These are phyloP conservation scores for Fusarium vanettenii DNA, from an alignment of 2,329 filamentous ascomycete species.

Conservation along the genomic window DNA sequence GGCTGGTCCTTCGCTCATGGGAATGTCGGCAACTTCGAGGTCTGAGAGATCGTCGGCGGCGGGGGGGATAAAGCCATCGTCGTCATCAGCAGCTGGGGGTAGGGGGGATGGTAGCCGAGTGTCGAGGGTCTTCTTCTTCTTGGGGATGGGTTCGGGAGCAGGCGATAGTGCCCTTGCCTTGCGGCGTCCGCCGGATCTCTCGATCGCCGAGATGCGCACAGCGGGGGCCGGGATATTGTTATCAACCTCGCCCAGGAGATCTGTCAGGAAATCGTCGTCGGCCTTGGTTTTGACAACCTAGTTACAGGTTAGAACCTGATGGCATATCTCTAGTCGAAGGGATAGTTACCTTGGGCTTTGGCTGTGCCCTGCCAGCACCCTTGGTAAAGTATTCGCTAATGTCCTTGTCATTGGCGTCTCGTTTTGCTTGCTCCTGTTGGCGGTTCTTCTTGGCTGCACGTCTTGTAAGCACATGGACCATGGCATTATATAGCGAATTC, in stretches of 20 bases:
- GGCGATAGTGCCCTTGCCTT: conserved; percentile 86
- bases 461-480: background rate
- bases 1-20: conserved; percentile 82
- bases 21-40: conserved; percentile 60
- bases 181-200: conserved; percentile 80
- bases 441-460: conserved; percentile 82
- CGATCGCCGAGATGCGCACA: conserved; percentile 68
- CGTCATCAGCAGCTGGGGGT: conserved; percentile 60
- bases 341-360: conserved; percentile 80
- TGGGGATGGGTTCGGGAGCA: conserved; percentile 65
- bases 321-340: too few relatives aligned
- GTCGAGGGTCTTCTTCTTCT: conserved; percentile 67
- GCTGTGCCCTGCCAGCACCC: conserved; percentile 71
- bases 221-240: conserved; percentile 71
- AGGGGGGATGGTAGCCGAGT: conserved; percentile 60
- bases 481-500: background rate
- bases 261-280: conserved; percentile 87
- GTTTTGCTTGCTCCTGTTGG: conserved; percentile 86
- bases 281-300: conserved; percentile 84
- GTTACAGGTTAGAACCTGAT: conserved; percentile 12
- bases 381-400: conserved; percentile 92
- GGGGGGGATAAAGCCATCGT: conserved; percentile 65
- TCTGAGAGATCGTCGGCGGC: conserved; percentile 69
- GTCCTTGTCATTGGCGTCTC: conserved; percentile 88
- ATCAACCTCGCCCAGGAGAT: conserved; percentile 89